Evolutionary conservation across 345 rosid genomes (phyloP).

Genomic region (Hypericum perforatum): DNA sequence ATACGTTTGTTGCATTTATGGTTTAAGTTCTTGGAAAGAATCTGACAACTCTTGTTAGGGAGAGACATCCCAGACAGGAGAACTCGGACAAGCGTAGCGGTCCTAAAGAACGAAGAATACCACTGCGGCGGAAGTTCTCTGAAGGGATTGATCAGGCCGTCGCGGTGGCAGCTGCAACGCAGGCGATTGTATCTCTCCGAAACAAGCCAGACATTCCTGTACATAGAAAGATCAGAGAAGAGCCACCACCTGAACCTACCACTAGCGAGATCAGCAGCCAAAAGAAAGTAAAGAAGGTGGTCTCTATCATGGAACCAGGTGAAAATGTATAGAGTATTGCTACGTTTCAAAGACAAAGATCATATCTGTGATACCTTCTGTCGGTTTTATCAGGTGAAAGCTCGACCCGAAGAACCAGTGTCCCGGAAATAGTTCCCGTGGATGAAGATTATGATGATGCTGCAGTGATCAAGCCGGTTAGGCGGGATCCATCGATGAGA

Average conservation of each 20-base stretch:
- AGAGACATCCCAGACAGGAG: constrained; percentile 20
- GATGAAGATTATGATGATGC: constrained; percentile 12
- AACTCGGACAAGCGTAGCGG: constrained; percentile 16
- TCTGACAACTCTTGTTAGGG: constrained; percentile 19
- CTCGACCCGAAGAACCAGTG: constrained; percentile 7
- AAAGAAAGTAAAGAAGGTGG: constrained; percentile 14
- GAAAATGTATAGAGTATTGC: constrained; percentile 11
- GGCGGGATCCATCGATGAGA: constrained; percentile 20
- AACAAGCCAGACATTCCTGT: constrained; percentile 9
- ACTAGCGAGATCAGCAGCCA: constrained; percentile 20
- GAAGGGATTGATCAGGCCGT: constrained; percentile 21
- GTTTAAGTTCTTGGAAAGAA: neutral
- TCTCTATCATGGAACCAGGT: constrained; percentile 8
- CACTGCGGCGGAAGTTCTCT: constrained; percentile 27
- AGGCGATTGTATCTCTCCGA: constrained; percentile 18
- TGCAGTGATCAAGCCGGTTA: neutral
- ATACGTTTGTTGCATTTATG: neutral
- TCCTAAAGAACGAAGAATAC: constrained; percentile 12
- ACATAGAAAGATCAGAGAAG: constrained; percentile 6
- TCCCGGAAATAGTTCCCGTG: neutral
- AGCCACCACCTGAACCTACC: constrained; percentile 10
- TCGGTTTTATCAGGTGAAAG: constrained; percentile 11
- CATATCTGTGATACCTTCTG: neutral
- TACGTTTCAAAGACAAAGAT: neutral
- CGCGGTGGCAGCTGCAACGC: constrained; percentile 48